Evolutionary conservation across 2,329 filamentous ascomycete species (phyloP).

Genomic region (Thelonectria rubi): DNA sequence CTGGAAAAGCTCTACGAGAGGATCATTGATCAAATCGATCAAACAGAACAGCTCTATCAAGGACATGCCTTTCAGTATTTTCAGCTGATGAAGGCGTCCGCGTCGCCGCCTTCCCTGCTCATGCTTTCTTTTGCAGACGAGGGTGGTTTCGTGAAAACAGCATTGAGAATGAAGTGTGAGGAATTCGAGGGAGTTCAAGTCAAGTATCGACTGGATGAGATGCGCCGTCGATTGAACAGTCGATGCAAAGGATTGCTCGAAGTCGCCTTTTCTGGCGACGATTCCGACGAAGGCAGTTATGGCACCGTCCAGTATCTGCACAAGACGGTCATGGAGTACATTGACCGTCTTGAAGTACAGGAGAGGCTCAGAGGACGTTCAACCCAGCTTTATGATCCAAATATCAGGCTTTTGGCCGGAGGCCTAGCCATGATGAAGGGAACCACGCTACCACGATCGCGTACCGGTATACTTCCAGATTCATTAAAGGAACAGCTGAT

Average conservation of each 20-base stretch:
- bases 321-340: slow-evolving; percentile 7
- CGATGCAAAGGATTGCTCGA: slow-evolving; percentile 22
- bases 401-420: neutral
- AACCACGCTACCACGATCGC: too few relatives aligned
- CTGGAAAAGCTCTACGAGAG: neutral
- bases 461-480: too few relatives aligned
- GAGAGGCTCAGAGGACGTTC: neutral
- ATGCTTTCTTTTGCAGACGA: slow-evolving; percentile 22
- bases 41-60: neutral
- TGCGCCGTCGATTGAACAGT: slow-evolving; percentile 15
- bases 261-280: neutral
- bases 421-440: neutral
- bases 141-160: neutral
- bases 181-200: neutral
- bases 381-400: neutral
- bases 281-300: neutral
- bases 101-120: rapidly evolving
- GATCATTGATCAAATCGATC: neutral
- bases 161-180: rapidly evolving
- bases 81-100: neutral
- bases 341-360: neutral
- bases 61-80: neutral
- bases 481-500: too few relatives aligned
- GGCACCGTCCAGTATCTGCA: neutral
- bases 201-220: neutral